Base-by-base conservation (phyloP, 495 filamentous ascomycete species). In the Polyplosphaeria fusca region DNA sequence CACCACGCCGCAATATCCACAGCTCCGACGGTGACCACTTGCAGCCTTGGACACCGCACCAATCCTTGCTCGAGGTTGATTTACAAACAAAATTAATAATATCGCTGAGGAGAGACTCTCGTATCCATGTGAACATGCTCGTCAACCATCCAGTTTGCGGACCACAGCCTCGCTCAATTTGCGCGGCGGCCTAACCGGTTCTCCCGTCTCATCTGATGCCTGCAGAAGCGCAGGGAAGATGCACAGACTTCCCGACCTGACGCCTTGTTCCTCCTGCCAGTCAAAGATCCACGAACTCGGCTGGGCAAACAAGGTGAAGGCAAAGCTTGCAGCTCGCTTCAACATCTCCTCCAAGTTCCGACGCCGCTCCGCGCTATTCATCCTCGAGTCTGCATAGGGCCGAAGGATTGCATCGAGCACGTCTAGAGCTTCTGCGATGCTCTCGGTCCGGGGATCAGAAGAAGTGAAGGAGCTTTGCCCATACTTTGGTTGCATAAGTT, bases 221-320 rank as follows among this genome's bases (percentile, higher is more conserved):
- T 71, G 67, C 23, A 69, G 4, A 22, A 74, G 52, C 0, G 65
- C 66, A 5, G 71, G 71, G 49, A 71, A 74, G 5, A 72, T 63
- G 16, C 70, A 64, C 28, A 73, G 44, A 30, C 55, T 63, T 19
- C 64, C 66, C 4, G 56, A 45, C 40, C 53, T 55, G 9, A 54
- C 32, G 11, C 48, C 16, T 46, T 63, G 48, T 27, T 49, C 26
- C 1, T 57, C 54, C 25, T 61, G 37, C 64, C 64, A 74, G 26
- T 71, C 69, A 25, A 74, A 70, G 4, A 45, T 27, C 53, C 57
- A 73, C 1, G 51, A 40, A 42, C 66, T 65, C 4, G 69, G 71
- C 55, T 74, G 70, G 11, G 66, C 60, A 52, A 74, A 74, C 22
- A 74, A 54, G 11, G 67, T 54, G 57, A 68, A 74, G 23, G 63